A percentile compares a stretch with the other conserved stretches of the same genome.
Evolutionary conservation across 2,329 filamentous ascomycete species (phyloP).

Genomic region (Fonsecaea monophora): DNA sequence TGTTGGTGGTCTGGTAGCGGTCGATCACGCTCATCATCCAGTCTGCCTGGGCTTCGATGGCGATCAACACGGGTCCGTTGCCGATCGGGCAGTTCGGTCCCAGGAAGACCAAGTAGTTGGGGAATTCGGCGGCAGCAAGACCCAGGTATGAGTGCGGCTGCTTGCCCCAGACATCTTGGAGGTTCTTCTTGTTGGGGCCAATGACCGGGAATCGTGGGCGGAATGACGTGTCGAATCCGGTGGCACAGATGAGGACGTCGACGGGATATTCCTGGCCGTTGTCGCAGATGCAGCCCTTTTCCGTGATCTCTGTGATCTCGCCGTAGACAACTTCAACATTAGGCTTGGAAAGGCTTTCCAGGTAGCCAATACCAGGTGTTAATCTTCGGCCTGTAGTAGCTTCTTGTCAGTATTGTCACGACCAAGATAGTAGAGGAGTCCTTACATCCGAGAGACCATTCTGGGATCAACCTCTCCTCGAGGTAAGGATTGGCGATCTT

Average conservation of each 20-base stretch:
- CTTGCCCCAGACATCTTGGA: constrained; percentile 46
- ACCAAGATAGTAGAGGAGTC: too few relatives aligned
- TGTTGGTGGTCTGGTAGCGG: constrained; percentile 15
- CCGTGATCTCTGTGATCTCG: constrained; percentile 40
- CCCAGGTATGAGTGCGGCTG: constrained; percentile 51
- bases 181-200: constrained; percentile 45
- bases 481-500: constrained; percentile 34
- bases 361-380: constrained; percentile 49
- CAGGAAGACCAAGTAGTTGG: constrained; percentile 61
- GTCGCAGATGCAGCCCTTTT: constrained; percentile 41
- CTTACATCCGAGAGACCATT: constrained; percentile 28
- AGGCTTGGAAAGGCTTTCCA: constrained; percentile 36
- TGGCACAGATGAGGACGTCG: constrained; percentile 47
- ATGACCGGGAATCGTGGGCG: constrained; percentile 46
- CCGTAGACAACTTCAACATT: constrained; percentile 34
- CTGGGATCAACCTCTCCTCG: constrained; percentile 36
- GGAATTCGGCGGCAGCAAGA: constrained; percentile 49
- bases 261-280: constrained; percentile 42
- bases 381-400: constrained; percentile 47
- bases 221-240: constrained; percentile 47
- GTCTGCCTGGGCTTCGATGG: constrained; percentile 61
- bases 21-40: constrained; percentile 47
- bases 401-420: too few relatives aligned
- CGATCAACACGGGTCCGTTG: constrained; percentile 59
- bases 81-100: constrained; percentile 61